A percentile compares a stretch with the other conserved stretches of the same genome.
These are phyloP conservation scores for Pholiota conissans DNA, from an alignment of 768 basidiomycete species.

Conservation along the genomic window DNA sequence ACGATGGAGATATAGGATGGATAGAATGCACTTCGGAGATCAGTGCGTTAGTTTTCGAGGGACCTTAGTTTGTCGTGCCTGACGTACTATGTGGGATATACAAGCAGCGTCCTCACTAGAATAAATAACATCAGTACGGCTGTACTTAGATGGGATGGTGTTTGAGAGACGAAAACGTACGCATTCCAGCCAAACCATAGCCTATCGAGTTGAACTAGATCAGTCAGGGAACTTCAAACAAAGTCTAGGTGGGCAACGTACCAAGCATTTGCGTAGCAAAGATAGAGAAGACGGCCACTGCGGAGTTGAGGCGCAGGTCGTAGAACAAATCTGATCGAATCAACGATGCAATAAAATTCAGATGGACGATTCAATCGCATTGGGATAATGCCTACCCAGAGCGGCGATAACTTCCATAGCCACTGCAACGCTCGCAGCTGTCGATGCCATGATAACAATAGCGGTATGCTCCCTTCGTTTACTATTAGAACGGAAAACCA, in stretches of 20 bases:
- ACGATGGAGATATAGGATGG: constrained; percentile 53
- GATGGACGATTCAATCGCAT: neutral
- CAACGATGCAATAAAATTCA: neutral
- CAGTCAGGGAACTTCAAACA: neutral
- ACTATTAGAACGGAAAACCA: neutral
- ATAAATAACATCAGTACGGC: neutral
- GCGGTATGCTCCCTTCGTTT: constrained; percentile 44
- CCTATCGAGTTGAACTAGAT: constrained; percentile 10
- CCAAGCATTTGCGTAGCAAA: constrained; percentile 49
- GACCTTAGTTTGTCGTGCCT: neutral
- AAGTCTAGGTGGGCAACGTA: constrained; percentile 12
- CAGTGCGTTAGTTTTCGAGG: neutral
- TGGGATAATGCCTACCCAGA: constrained; percentile 28
- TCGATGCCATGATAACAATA: constrained; percentile 57
- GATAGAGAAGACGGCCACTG: constrained; percentile 54
- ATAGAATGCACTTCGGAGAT: constrained; percentile 39
- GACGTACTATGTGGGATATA: constrained; percentile 51
- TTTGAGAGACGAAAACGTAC: constrained; percentile 8
- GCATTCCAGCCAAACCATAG: constrained; percentile 21
- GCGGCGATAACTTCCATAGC: constrained; percentile 58
- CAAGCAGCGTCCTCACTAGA: constrained; percentile 45
- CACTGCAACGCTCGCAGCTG: constrained; percentile 48
- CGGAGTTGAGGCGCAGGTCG: constrained; percentile 45
- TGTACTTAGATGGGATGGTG: neutral
- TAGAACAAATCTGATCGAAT: constrained; percentile 49